Evolutionary conservation across 768 basidiomycete genomes (phyloP).

Genomic region (Termitomyces sp.): DNA sequence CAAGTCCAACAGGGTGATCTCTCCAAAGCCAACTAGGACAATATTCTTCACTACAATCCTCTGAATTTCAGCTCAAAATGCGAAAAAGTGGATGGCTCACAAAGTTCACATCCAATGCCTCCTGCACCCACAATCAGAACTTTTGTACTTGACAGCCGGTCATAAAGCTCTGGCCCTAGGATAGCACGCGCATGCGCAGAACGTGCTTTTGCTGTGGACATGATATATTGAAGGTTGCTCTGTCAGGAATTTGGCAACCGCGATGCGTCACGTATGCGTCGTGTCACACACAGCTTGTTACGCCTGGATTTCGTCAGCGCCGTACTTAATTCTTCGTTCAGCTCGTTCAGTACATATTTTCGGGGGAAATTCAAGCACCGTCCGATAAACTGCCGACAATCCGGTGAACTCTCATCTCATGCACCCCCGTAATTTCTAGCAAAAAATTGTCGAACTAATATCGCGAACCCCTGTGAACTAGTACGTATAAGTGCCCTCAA

Average conservation of each 20-base stretch:
- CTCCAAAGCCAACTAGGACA: constrained; percentile 86
- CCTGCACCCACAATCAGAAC: constrained; percentile 93
- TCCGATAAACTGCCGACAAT: neutral
- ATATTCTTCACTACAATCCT: constrained; percentile 83
- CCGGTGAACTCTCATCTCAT: neutral
- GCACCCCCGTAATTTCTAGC: neutral
- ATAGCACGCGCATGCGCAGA: constrained; percentile 68
- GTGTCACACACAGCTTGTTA: constrained; percentile 18
- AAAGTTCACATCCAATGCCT: constrained; percentile 94
- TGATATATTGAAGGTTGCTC: constrained; percentile 11
- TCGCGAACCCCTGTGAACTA: neutral
- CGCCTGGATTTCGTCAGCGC: too few species aligned
- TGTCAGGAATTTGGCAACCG: constrained; percentile 6
- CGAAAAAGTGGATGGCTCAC: constrained; percentile 37
- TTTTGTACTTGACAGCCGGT: constrained; percentile 52
- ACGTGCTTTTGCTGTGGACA: constrained; percentile 46
- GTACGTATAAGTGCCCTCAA: neutral
- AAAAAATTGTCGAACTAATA: neutral
- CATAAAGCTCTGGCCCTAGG: constrained; percentile 67
- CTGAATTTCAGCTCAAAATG: neutral
- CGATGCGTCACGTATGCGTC: constrained; percentile 23
- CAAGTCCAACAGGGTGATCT: constrained; percentile 90
- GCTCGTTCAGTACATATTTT: neutral
- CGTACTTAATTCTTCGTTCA: too few species aligned
- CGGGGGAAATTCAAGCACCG: neutral